Evolutionary conservation across 1,284 basidiomycete genomes (phyloP), one percentile per base, ranked within the genome.

Genomic region (Fistulina hepatica): DNA sequence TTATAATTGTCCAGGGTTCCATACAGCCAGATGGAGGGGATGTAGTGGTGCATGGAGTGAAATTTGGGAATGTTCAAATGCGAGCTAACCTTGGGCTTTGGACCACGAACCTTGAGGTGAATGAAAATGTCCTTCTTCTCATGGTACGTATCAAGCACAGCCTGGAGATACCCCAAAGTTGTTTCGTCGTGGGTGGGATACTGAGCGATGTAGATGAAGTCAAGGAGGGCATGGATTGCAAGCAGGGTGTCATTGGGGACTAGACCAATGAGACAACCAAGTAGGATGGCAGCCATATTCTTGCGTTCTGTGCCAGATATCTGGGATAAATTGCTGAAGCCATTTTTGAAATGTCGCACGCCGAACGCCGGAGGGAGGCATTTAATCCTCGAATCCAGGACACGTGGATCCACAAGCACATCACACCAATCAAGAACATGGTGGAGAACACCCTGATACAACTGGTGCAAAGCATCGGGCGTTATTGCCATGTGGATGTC

Each of bases 11-110:
- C 56, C 3, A 54, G 48, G 2, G 56, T 53, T 4, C 59, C 56
- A 34, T 49, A 51, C 2, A 46, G 28, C 13, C 39, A 21, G 37
- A 60, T 60, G 6, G 35, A 40, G 2, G 33, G n/a, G 3, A 45
- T 15, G 37, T 61, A 60, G 45, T 61, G 59, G 5, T 32, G 32
- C 7, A 50, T 36, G 15, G 43, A 48, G 39, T 62, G 56, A 5
- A 62, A 40, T 44, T 63, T 62, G 2, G 53, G 55, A 7, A 61
- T 47, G 28, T 59, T 53, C 45, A 64, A 60, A 22, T 56, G 21
- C 1, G 38, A n/a, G 1, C 54, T 47, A 9, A 56, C 44, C 1
- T 49, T 49, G 6, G 53, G 39, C 13, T 53, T n/a, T n/a, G n/a
- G 21, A 1, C 39, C 15, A 1, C 54, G 48, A 9, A 56, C 44